A percentile compares a stretch with the other conserved stretches of the same genome.
Evolutionary conservation across 768 basidiomycete genomes (phyloP).

Genomic region (Austroboletus eburneus): DNA sequence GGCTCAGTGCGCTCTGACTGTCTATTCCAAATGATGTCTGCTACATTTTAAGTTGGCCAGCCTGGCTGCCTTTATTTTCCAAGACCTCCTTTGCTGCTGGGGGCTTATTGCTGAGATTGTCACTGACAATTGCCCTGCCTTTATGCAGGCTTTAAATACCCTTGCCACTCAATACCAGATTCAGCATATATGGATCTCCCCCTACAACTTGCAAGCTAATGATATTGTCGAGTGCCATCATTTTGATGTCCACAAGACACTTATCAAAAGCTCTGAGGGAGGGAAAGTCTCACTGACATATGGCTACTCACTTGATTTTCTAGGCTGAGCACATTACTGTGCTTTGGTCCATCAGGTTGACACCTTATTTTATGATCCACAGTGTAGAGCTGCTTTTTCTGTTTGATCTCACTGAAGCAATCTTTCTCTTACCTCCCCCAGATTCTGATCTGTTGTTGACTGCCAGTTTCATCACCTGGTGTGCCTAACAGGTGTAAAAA

Average conservation of each 20-base stretch:
- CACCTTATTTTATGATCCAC: conserved; percentile 5
- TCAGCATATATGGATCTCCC: not conserved
- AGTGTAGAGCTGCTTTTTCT: conserved; percentile 28
- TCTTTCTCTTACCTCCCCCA: conserved; percentile 1
- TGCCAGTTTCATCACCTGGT: no score
- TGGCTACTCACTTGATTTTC: no score
- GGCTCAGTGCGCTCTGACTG: no score
- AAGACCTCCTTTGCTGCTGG: conserved; percentile 15
- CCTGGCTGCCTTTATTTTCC: conserved; percentile 13
- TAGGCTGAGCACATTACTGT: no score
- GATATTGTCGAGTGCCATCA: not conserved
- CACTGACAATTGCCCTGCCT: not conserved
- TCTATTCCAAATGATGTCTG: conserved; percentile 14
- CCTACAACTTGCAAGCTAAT: no score
- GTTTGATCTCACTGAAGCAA: conserved; percentile 28
- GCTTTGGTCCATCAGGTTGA: no score
- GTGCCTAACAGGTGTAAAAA: no score
- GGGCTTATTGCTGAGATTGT: conserved; percentile 3
- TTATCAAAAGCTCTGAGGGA: conserved; percentile 3
- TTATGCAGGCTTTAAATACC: no score
- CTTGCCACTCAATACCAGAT: no score
- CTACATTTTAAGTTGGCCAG: conserved; percentile 17
- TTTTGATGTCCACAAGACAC: conserved; percentile 3
- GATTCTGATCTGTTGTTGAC: not conserved
- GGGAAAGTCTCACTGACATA: conserved; percentile 1